Evolutionary conservation across 495 filamentous ascomycete species (phyloP), one percentile per base, ranked within the genome.

Genomic region (Evansstolkia leycettana): DNA sequence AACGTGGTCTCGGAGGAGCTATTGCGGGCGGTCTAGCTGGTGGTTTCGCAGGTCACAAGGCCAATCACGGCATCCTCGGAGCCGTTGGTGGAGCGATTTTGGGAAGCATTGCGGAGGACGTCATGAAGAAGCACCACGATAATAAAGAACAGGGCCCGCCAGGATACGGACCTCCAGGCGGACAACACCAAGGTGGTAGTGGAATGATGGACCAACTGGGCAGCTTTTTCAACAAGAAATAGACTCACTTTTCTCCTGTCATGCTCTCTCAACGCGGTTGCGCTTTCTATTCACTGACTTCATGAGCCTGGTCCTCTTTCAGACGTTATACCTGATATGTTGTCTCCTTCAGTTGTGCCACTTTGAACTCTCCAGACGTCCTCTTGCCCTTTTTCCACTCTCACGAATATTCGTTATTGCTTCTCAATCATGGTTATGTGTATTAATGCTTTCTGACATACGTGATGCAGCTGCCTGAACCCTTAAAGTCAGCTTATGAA

Each of bases 31-130:
- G 60, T 48, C 51, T 58, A 12, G 65, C 60, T 26, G 65, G 62
- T 41, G 60, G 54, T 29, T 65, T 60, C 37, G 55, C 50, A 16
- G 65, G 64, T 42, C 65, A 69, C 62, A 66, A 69, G 55, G 64
- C 57, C 40, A 55, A 63, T 48, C 64, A 67, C 58, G 64, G 65
- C 27, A 45, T 67, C 43, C 62, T 69, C 37, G 63, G 65, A 41
- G 57, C 63, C n/a, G 60, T 69, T 19, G 65, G 65, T 43, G 65
- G 65, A 28, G 65, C 65, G 25, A 62, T 69, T 45, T 54, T 67
- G 4, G 65, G 65, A 12, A 62, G 57, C 44, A 55, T 69, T 17
- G 57, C 60, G 12, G 54, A 68, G 39, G 62, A 68, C 20, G 57
- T 57, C 10, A 40, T 62, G 31, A 65, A 66, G 60, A 61, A 65